Conservation (phyloP, 2,329 filamentous ascomycete genomes). For the Fusarium marasasianum region DNA sequence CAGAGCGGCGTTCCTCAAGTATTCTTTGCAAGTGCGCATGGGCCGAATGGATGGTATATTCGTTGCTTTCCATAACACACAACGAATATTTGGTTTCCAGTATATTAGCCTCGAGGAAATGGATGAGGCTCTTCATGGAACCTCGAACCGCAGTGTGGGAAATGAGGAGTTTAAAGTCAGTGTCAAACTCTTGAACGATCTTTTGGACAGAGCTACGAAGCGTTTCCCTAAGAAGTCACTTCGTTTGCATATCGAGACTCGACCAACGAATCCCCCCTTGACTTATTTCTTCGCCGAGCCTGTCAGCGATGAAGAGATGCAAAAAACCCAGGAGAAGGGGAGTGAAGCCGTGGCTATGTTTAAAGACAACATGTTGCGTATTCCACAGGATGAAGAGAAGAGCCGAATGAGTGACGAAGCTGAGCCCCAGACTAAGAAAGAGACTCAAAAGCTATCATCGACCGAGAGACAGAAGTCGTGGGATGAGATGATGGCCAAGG, state of each 20-base stretch:
- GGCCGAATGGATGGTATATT: conserved; percentile 99
- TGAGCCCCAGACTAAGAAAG: conserved; percentile 12
- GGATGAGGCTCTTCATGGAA: conserved; percentile 89
- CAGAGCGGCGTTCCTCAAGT: conserved; percentile 91
- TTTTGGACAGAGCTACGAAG: conserved; percentile 78
- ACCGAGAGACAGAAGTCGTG: conserved; percentile 54
- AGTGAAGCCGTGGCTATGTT: conserved; percentile 73
- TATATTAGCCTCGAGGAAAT: conserved; percentile 89
- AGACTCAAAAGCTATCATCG: conserved; percentile 13
- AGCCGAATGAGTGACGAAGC: background rate
- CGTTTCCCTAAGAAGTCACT: conserved; percentile 81
- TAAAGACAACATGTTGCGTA: conserved; percentile 69
- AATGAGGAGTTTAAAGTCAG: conserved; percentile 88
- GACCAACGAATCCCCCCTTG: conserved; percentile 65
- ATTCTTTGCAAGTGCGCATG: conserved; percentile 95
- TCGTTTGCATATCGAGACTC: conserved; percentile 84
- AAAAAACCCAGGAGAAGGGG: conserved; percentile 75
- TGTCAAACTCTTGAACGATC: conserved; percentile 78
- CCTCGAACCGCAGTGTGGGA: conserved; percentile 71
- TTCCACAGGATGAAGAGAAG: conserved; percentile 48
- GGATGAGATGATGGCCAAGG: conserved; percentile 64
- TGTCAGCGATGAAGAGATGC: conserved; percentile 76
- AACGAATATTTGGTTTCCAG: conserved; percentile 97
- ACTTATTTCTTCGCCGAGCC: conserved; percentile 95
- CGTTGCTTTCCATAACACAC: conserved; percentile 93